Conservation (phyloP, 2,329 filamentous ascomycete species). For the Dissoconium aciculare region DNA sequence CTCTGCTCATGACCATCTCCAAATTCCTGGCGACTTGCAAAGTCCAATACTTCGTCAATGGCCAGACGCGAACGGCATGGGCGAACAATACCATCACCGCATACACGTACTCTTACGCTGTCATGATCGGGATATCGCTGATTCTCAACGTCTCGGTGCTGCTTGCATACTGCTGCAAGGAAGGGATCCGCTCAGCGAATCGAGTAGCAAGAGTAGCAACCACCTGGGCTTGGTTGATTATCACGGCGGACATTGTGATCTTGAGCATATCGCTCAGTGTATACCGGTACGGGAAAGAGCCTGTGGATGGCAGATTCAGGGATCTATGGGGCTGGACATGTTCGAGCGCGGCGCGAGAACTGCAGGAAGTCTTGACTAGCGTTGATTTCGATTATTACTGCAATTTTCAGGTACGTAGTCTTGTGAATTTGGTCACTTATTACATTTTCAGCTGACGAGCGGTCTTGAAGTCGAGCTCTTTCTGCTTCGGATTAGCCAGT, state of each 20-base stretch:
- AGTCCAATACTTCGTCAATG: slow-evolving; percentile 14
- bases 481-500: slow-evolving; percentile 25
- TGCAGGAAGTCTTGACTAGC: slow-evolving; percentile 26
- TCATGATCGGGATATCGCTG: slow-evolving; percentile 19
- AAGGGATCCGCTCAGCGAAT: slow-evolving; percentile 24
- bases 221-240: slow-evolving; percentile 19
- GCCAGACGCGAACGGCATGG: slow-evolving; percentile 25
- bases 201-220: slow-evolving; percentile 16
- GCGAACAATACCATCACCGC: slow-evolving; percentile 23
- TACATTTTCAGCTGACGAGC: slow-evolving; percentile 1
- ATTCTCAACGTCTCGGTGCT: slow-evolving; percentile 25
- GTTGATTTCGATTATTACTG: slow-evolving; percentile 26
- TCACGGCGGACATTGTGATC: slow-evolving; percentile 23
- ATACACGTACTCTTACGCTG: slow-evolving; percentile 29
- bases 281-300: slow-evolving; percentile 26
- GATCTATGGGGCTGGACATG: slow-evolving; percentile 33
- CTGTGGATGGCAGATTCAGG: slow-evolving; percentile 20
- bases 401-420: slow-evolving; percentile 22
- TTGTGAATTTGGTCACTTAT: background rate
- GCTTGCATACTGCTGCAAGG: slow-evolving; percentile 19
- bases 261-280: slow-evolving; percentile 24
- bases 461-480: slow-evolving; percentile 19
- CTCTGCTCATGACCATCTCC: slow-evolving; percentile 24
- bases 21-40: slow-evolving; percentile 26
- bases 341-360: slow-evolving; percentile 20